Evolutionary conservation across 2,329 filamentous ascomycete species (phyloP).

Genomic region (Monosporascus ibericus): DNA sequence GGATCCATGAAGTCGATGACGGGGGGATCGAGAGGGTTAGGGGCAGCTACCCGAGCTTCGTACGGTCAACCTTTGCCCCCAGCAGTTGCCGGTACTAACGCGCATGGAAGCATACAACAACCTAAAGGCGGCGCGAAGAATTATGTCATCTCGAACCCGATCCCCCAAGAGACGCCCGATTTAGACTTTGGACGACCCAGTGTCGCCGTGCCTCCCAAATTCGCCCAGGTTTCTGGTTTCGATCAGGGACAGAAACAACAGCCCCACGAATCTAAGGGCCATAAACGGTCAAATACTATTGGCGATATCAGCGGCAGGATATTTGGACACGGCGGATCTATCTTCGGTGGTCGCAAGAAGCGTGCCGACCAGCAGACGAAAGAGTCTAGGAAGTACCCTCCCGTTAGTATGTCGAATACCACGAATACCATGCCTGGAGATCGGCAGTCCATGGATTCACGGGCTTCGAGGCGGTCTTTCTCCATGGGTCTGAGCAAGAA

Average conservation of each 20-base stretch:
- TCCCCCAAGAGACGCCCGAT: constrained; percentile 48
- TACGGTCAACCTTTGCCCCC: constrained; percentile 88
- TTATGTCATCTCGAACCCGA: constrained; percentile 66
- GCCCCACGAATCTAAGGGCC: constrained; percentile 41
- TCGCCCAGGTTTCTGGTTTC: constrained; percentile 53
- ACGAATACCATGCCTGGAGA: constrained; percentile 60
- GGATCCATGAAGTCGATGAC: constrained; percentile 67
- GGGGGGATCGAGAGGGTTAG: constrained; percentile 56
- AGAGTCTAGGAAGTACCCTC: constrained; percentile 71
- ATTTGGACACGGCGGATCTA: constrained; percentile 75
- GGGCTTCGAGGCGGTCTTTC: constrained; percentile 60
- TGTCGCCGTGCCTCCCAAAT: constrained; percentile 53
- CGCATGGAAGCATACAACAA: constrained; percentile 83
- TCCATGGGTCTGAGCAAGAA: constrained; percentile 65
- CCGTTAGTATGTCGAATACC: constrained; percentile 80
- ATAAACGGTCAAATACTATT: constrained; percentile 69
- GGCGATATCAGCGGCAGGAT: constrained; percentile 78
- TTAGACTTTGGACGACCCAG: constrained; percentile 53
- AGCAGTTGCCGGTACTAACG: constrained; percentile 81
- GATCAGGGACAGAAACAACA: constrained; percentile 43
- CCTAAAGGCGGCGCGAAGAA: constrained; percentile 57
- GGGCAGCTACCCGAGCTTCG: constrained; percentile 51
- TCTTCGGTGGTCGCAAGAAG: constrained; percentile 58
- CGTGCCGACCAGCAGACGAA: constrained; percentile 38
- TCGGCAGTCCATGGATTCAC: constrained; percentile 65